phyloP scores from a whole-genome alignment of 1,284 basidiomycete species.

The Boletellus dicymbophilus region DNA sequence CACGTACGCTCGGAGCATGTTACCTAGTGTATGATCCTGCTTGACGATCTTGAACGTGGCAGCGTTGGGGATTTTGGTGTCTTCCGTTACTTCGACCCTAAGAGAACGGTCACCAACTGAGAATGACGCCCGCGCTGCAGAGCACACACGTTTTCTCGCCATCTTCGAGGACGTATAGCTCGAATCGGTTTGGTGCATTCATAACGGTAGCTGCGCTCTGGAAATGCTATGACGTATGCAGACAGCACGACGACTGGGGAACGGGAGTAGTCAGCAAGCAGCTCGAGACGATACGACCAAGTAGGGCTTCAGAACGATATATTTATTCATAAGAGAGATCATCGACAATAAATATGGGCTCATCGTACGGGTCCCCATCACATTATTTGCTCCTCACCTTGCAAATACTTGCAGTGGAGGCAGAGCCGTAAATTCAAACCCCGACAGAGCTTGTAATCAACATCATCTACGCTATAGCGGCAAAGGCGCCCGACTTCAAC shows the following conservation, averaged over 20 bases:
- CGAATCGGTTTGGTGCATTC: conserved; percentile 94
- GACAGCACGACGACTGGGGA: neutral
- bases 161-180: conserved; percentile 90
- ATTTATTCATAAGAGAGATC: conserved; percentile 52
- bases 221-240: conserved; percentile 1
- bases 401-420: conserved; percentile 1
- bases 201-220: conserved; percentile 41
- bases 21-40: conserved; percentile 96
- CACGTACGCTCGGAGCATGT: conserved; percentile 92
- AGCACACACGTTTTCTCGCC: conserved; percentile 86
- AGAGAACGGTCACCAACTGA: neutral
- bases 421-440: conserved; percentile 25
- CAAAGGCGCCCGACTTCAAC: conserved; percentile 43
- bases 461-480: conserved; percentile 12
- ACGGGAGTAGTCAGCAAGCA: conserved; percentile 1
- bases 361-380: conserved; percentile 55
- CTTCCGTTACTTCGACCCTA: conserved; percentile 90
- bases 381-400: conserved; percentile 23
- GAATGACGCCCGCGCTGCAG: neutral
- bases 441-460: conserved; percentile 19
- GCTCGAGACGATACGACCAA: neutral
- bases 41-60: conserved; percentile 94
- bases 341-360: conserved; percentile 74
- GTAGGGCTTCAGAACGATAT: conserved; percentile 4
- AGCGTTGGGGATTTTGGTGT: conserved; percentile 97